Evolutionary conservation across 768 basidiomycete genomes (phyloP), one percentile per base, ranked within the genome.

Genomic region (Gautieria morchelliformis): DNA sequence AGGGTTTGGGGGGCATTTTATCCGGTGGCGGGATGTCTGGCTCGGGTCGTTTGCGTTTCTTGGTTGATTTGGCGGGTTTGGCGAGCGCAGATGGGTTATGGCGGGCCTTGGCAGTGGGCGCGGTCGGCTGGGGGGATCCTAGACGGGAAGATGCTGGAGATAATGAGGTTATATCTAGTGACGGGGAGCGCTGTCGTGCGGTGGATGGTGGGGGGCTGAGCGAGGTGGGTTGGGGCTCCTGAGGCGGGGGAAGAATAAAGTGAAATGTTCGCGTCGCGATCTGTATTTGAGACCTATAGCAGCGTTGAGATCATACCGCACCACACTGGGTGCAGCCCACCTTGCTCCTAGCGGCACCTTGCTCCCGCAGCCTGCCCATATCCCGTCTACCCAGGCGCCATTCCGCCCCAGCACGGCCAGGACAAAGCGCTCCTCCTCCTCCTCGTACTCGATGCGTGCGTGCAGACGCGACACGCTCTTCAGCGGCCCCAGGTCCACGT

Each of bases 381-480:
- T 83, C 32, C 93, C 94, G 62, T 98, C 93, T 5, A 99, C 93
- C 88, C 94, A 97, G 17, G 93, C 93, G 12, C 96, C 96, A 65
- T 99, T 98, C 58, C 96, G 78, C n/a, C 96, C 96, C 39, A 91
- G 79, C 39, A 99, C 94, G 59, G 84, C 83, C 37, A 99, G 80
- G 15, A 90, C 84, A 68, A 94, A 96, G 53, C 87, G 83, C 60
- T 89, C 89, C 60, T 87, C 85, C 8, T 90, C 87, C 68, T 89
- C 85, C 75, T 94, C 91, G 66, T 90, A 96, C 69, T 90, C 91
- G 64, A 98, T 93, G 75, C 84, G 86, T 35, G 96, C 96, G 67
- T 99, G 96, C 17, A 96, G 77, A 22, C 96, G 82, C n/a, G 94
- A 97, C 53, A 99, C 93, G 61, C 91, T 94, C 81, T 97, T 97